Evolutionary conservation across 345 rosid species (phyloP), one percentile per base, ranked within the genome.

Genomic region (Citrus hindsii): DNA sequence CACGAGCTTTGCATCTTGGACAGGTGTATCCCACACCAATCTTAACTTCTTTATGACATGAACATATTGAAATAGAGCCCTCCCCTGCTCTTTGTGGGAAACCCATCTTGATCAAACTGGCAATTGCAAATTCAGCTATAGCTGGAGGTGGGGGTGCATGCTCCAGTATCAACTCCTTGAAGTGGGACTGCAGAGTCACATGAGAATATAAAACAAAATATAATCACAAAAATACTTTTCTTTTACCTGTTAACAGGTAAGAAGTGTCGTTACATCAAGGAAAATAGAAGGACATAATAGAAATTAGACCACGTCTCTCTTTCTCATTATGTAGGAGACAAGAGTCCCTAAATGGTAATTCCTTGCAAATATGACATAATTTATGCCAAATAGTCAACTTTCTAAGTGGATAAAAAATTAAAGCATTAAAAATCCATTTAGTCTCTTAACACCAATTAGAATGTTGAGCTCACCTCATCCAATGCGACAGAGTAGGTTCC

Each of bases 61-160:
- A 88, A 83, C 98, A 95, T 2, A 94, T 94, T n/a, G 97, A 85
- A 68, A 90, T 82, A 65, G 94, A 91, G 78, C 89, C 85, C 83
- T 96, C 97, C 13, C 94, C 94, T 7, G 90, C 94, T 83, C 97
- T 90, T 80, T 91, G 97, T 59, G 97, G 97, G 87, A 96, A 94
- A 76, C 97, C 98, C 97, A 94, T 96, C 84, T 90, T 96, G 86
- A 92, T 94, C 86, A 94, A 82, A 86, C 89, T 94, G 59, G 99
- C 86, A 32, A 87, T 78, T 40, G 97, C 98, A 83, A 87, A 94
- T 83, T 96, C 97, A 68, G 97, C 98, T 86, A 96, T 90, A 59
- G 95, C 97, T 2, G 97, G 97, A 81, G 99, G 97, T 68, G 97
- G 97, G 14, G 94, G 97, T n/a, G 97, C 98, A 84, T 96, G 98